Evolutionary conservation across 768 basidiomycete species (phyloP).

Genomic region (Termitomyces sp.): DNA sequence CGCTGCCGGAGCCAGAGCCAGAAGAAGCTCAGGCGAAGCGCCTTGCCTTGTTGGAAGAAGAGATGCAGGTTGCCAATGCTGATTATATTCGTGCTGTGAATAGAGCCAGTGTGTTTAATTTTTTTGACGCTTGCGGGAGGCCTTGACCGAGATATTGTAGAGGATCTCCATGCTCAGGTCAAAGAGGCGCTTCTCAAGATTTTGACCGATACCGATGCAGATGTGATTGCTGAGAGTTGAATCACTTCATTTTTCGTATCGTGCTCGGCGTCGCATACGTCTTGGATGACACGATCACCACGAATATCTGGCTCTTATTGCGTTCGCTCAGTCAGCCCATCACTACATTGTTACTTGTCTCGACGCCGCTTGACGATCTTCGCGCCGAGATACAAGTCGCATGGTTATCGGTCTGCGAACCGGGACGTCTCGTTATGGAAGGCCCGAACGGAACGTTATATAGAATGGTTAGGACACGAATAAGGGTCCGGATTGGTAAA

Average conservation of each 20-base stretch:
- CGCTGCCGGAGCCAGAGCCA: slow-evolving; percentile 71
- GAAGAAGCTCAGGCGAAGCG: slow-evolving; percentile 75
- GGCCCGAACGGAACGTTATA: not conserved
- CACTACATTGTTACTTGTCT: not conserved
- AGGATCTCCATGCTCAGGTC: slow-evolving; percentile 55
- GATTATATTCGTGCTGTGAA: slow-evolving; percentile 71
- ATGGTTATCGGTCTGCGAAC: not conserved
- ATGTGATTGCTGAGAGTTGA: slow-evolving; percentile 10
- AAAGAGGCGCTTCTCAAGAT: slow-evolving; percentile 52
- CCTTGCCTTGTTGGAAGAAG: slow-evolving; percentile 59
- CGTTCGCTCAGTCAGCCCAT: not conserved
- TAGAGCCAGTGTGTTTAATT: slow-evolving; percentile 60
- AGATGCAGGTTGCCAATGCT: slow-evolving; percentile 67
- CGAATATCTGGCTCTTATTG: not conserved
- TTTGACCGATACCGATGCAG: slow-evolving; percentile 46
- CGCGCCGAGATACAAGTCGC: not conserved
- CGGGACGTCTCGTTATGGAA: not conserved
- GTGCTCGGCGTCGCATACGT: not conserved
- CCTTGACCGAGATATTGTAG: slow-evolving; percentile 25
- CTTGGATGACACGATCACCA: not conserved
- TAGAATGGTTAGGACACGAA: not conserved
- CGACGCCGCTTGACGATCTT: not conserved
- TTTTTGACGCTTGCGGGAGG: not conserved
- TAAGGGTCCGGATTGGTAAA: not conserved
- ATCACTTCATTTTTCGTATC: slow-evolving; percentile 28